phyloP scores from a whole-genome alignment of 495 filamentous ascomycete species.

The Trichoderma orchidacearum region DNA sequence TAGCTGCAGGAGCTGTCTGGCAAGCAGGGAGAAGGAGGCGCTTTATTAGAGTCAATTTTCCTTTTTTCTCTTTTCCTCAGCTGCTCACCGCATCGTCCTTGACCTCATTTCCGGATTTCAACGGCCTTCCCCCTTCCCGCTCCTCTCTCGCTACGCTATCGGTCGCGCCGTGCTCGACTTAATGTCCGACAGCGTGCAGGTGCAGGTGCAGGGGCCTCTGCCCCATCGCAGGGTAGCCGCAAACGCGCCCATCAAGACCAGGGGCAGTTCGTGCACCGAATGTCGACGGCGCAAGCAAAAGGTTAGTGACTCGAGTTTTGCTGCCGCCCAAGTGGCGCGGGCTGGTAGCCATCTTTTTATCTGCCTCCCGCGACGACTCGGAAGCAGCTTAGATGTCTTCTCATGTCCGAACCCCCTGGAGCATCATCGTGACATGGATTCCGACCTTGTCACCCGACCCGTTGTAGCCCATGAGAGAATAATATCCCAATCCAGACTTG shows the following conservation, averaged over 20 bases:
- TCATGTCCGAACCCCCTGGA: not conserved
- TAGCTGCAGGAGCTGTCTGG: not conserved
- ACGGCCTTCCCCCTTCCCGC: not conserved
- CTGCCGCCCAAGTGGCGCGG: no score
- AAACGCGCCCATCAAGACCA: not conserved
- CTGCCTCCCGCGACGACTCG: not conserved
- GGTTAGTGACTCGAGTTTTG: constrained; percentile 8
- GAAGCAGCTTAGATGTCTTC: constrained; percentile 1
- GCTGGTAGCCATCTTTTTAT: no score
- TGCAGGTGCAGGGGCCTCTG: constrained; percentile 6
- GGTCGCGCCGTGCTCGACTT: constrained; percentile 4
- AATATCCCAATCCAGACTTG: not conserved
- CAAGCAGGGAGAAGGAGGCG: not conserved
- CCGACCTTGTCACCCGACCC: not conserved
- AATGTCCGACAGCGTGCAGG: constrained; percentile 22
- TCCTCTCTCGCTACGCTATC: not conserved
- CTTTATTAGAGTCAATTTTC: not conserved
- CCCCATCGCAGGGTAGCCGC: not conserved
- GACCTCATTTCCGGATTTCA: not conserved
- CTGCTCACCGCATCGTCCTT: not conserved
- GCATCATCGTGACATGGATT: not conserved
- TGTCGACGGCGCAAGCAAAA: constrained; percentile 26
- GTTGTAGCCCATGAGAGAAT: not conserved
- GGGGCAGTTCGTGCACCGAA: constrained; percentile 16
- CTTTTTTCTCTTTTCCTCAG: not conserved